Evolutionary conservation across 257 asterid species (phyloP), one percentile per base, ranked within the genome.

Genomic region (Fraxinus americana): DNA sequence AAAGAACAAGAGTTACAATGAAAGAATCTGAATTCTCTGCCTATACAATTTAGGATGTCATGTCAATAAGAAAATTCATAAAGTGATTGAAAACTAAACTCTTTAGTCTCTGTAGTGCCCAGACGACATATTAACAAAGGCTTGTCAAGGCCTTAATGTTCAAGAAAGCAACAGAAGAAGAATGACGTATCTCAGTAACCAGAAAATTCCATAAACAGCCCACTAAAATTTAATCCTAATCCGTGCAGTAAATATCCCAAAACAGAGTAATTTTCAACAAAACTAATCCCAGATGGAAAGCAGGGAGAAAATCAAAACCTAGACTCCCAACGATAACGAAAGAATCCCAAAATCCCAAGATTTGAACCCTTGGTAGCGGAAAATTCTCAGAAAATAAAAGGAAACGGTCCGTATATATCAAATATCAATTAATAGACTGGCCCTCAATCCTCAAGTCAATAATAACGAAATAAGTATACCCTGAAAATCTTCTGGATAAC

Each of bases 241-340:
- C 78, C 82, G 75, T 76, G 72, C 75, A 79, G 69, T 43, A 32
- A 79, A 29, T 75, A 73, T 74, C 78, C 79, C 81, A 13, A 39
- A 78, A 74, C 77, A 77, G 72, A 79, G 73, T 19, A 85, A 83
- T 78, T 77, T 66, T 72, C 75, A 30, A 8, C 36, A 75, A 71
- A 21, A 80, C 69, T 38, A 70, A 10, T 45, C 75, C 72, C 75
- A 79, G 54, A 67, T 48, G 73, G 71, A 73, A 59, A 29, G 63
- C 71, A 67, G 72, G 68, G 70, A 70, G 70, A 73, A 32, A 77
- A 77, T 73, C 81, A 74, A 84, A 84, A 81, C 85, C 83, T 78
- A 78, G n/a, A 72, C 80, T 79, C 82, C 75, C 59, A 72, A 43
- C 54, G 54, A 68, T 70, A 71, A 66, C 41, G 36, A 50, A 48